phyloP scores from a whole-genome alignment of 2,329 filamentous ascomycete species.

The Teratosphaeria nubilosa region DNA sequence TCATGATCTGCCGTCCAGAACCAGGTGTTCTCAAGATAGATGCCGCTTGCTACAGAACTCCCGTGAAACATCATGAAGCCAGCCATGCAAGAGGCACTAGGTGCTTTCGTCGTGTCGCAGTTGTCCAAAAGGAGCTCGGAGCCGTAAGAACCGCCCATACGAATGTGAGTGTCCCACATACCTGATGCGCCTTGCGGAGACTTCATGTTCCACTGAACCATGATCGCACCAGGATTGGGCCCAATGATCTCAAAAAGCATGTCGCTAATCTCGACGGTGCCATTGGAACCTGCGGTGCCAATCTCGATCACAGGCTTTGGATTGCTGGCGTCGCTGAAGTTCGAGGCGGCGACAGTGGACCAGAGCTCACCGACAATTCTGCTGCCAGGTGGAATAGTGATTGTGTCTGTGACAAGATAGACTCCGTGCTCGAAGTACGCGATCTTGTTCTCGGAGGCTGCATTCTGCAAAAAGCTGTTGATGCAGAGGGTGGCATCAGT shows the following conservation, averaged over 20 bases:
- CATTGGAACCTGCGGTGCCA: conserved; percentile 58
- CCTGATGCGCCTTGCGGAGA: conserved; percentile 58
- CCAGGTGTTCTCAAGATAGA: conserved; percentile 51
- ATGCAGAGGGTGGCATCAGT: conserved; percentile 83
- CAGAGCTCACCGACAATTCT: conserved; percentile 87
- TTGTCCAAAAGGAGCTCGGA: conserved; percentile 63
- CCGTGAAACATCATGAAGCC: conserved; percentile 40
- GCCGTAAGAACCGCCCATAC: conserved; percentile 77
- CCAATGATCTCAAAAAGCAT: conserved; percentile 77
- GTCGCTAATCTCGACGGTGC: conserved; percentile 78
- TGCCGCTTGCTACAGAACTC: conserved; percentile 52
- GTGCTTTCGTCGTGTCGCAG: conserved; percentile 43
- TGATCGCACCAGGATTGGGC: conserved; percentile 72
- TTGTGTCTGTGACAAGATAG: conserved; percentile 51
- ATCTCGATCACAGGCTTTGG: conserved; percentile 80
- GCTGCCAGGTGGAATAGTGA: conserved; percentile 50
- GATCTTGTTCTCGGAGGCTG: conserved; percentile 46
- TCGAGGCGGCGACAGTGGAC: conserved; percentile 73
- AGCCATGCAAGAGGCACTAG: conserved; percentile 36
- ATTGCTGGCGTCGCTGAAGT: conserved; percentile 63
- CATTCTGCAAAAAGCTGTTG: conserved; percentile 64
- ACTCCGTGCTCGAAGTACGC: conserved; percentile 56
- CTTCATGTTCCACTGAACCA: conserved; percentile 84
- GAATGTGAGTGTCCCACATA: conserved; percentile 94
- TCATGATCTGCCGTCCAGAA: conserved; percentile 47